phyloP scores from a whole-genome alignment of 2,329 filamentous ascomycete genomes.

The Hymenoscyphus infarciens region DNA sequence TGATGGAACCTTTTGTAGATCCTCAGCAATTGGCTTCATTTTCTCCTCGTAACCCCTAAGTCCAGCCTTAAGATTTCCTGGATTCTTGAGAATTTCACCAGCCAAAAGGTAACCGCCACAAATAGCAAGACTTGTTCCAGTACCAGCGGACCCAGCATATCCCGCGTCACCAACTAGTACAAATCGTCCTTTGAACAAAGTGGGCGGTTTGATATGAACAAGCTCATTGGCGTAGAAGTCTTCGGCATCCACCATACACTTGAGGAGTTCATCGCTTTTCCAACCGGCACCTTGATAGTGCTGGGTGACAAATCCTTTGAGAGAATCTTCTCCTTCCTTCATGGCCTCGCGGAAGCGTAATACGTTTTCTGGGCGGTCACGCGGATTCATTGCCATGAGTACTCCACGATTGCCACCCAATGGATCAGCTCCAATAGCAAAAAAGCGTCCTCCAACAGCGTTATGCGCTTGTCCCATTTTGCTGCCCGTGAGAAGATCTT shows the following conservation, averaged over 20 bases:
- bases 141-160: slow-evolving; percentile 40
- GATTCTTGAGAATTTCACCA: slow-evolving; percentile 39
- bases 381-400: slow-evolving; percentile 13
- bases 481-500: slow-evolving; percentile 12
- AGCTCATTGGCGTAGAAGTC: slow-evolving; percentile 20
- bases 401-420: slow-evolving; percentile 9
- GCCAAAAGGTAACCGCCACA: slow-evolving; percentile 45
- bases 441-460: slow-evolving; percentile 12
- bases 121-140: slow-evolving; percentile 41
- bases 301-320: slow-evolving; percentile 15
- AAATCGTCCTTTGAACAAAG: slow-evolving; percentile 12
- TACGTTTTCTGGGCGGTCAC: slow-evolving; percentile 9
- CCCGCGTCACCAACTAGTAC: slow-evolving; percentile 35
- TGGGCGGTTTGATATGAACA: slow-evolving; percentile 15
- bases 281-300: slow-evolving; percentile 16
- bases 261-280: slow-evolving; percentile 12
- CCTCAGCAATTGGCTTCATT: slow-evolving; percentile 12
- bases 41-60: slow-evolving; percentile 44
- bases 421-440: slow-evolving; percentile 14
- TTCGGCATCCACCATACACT: slow-evolving; percentile 14
- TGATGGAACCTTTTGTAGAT: slow-evolving; percentile 10
- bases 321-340: slow-evolving; percentile 8
- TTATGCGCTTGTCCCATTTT: slow-evolving; percentile 14
- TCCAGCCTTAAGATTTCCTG: slow-evolving; percentile 34
- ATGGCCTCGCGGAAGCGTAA: not conserved